Evolutionary conservation across 2,329 filamentous ascomycete genomes (phyloP).

Genomic region (Trichophyton simii): DNA sequence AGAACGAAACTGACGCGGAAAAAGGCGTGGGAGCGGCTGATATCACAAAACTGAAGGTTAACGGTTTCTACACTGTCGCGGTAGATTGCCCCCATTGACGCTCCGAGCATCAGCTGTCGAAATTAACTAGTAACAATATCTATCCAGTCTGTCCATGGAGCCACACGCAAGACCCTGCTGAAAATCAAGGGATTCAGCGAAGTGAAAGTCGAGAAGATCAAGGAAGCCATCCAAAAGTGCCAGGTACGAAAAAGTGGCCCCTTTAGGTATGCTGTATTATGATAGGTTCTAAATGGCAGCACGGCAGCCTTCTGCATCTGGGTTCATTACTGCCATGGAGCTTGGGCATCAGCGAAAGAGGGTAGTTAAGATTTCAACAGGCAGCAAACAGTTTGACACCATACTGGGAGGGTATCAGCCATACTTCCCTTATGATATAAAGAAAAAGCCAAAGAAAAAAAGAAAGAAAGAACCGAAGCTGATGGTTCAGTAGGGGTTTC

Average conservation of each 20-base stretch:
- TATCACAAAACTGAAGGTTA: slow-evolving; percentile 52
- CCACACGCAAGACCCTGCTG: slow-evolving; percentile 47
- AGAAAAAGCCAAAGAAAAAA: neutral
- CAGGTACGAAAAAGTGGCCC: slow-evolving; percentile 28
- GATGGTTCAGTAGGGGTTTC: slow-evolving; percentile 41
- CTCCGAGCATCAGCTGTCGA: neutral
- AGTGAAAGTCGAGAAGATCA: slow-evolving; percentile 58
- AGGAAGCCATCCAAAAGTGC: slow-evolving; percentile 52
- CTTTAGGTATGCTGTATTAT: neutral
- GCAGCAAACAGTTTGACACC: slow-evolving; percentile 55
- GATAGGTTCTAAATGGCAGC: neutral
- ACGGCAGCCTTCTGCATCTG: slow-evolving; percentile 42
- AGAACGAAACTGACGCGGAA: neutral
- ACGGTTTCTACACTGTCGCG: slow-evolving; percentile 51
- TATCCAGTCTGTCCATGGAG: slow-evolving; percentile 45
- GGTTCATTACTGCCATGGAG: slow-evolving; percentile 55
- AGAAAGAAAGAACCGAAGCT: neutral
- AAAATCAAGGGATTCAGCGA: slow-evolving; percentile 61
- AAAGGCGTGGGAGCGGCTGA: slow-evolving; percentile 51
- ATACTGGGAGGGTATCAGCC: slow-evolving; percentile 49
- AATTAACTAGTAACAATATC: neutral
- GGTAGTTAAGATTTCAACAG: slow-evolving; percentile 54
- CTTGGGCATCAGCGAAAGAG: slow-evolving; percentile 50
- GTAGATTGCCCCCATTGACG: slow-evolving; percentile 26
- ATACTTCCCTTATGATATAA: slow-evolving; percentile 1